Percentiles rank a stretch among this genome's conserved stretches.
Evolutionary conservation across 2,329 filamentous ascomycete species (phyloP).

Genomic region (Remersonia thermophila): DNA sequence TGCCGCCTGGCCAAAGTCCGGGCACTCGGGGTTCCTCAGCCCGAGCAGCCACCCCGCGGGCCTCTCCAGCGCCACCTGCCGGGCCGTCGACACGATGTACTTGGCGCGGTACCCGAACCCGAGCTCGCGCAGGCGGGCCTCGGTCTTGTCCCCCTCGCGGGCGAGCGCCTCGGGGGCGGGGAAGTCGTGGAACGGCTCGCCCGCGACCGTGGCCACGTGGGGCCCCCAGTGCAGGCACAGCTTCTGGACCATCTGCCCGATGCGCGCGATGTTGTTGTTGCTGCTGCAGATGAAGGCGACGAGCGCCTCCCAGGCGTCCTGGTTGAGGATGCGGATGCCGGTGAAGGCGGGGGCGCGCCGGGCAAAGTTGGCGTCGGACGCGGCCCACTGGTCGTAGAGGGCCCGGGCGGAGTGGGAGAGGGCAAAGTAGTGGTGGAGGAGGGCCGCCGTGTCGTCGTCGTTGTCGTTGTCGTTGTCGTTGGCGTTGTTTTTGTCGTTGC

Average conservation of each 20-base stretch:
- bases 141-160: conserved; percentile 49
- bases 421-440: conserved; percentile 80
- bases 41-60: conserved; percentile 64
- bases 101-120: conserved; percentile 93
- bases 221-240: conserved; percentile 77
- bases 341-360: conserved; percentile 77
- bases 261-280: conserved; percentile 94
- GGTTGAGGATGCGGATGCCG: conserved; percentile 81
- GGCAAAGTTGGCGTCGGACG: conserved; percentile 75
- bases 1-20: conserved; percentile 36
- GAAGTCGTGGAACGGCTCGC: conserved; percentile 74
- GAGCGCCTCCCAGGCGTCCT: conserved; percentile 92
- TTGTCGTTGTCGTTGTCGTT: too few species aligned
- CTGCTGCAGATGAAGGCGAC: conserved; percentile 96
- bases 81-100: conserved; percentile 79
- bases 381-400: conserved; percentile 81
- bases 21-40: conserved; percentile 65
- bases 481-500: too few species aligned
- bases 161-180: conserved; percentile 64
- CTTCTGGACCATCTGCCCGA: conserved; percentile 93
- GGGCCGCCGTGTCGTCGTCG: conserved; percentile 55
- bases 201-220: conserved; percentile 57
- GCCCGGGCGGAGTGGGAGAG: conserved; percentile 61
- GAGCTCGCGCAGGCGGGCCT: conserved; percentile 64
- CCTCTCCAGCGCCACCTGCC: conserved; percentile 54